phyloP scores from a whole-genome alignment of 345 rosid genomes.

The Moringa oleifera region DNA sequence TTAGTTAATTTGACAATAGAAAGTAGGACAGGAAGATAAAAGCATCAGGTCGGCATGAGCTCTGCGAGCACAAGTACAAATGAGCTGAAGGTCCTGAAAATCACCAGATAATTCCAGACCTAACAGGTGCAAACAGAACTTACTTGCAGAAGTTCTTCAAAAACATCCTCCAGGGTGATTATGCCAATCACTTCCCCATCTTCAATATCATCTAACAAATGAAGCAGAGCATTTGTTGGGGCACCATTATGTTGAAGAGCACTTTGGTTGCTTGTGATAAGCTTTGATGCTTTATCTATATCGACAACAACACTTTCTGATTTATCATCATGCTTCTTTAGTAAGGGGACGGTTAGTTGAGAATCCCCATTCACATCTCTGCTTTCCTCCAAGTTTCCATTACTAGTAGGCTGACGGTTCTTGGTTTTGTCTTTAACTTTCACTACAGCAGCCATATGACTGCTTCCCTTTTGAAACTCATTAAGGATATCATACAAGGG shows the following conservation, averaged over 20 bases:
- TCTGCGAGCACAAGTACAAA: background rate
- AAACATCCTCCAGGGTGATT: constrained; percentile 78
- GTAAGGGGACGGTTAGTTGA: constrained; percentile 42
- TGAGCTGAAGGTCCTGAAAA: background rate
- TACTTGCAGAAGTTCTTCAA: constrained; percentile 87
- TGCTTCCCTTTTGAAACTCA: constrained; percentile 85
- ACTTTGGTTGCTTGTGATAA: constrained; percentile 25
- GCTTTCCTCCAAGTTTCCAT: constrained; percentile 28
- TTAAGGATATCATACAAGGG: constrained; percentile 83
- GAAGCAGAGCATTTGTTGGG: constrained; percentile 24
- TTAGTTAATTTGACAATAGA: constrained; percentile 1
- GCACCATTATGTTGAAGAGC: constrained; percentile 23
- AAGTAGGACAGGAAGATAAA: background rate
- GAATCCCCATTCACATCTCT: constrained; percentile 22
- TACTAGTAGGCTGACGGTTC: constrained; percentile 16
- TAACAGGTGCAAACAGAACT: constrained; percentile 6
- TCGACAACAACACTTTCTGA: constrained; percentile 36
- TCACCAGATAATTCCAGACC: background rate
- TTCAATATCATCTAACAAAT: constrained; percentile 48
- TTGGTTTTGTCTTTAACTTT: constrained; percentile 41
- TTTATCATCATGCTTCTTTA: constrained; percentile 36
- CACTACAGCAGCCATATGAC: constrained; percentile 90
- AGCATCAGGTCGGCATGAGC: background rate
- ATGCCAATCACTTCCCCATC: constrained; percentile 83
- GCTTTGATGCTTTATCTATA: constrained; percentile 39